These are phyloP conservation scores for Carex parvula DNA, from an alignment of 176 grass and related monocot species.

Conservation along the genomic window DNA sequence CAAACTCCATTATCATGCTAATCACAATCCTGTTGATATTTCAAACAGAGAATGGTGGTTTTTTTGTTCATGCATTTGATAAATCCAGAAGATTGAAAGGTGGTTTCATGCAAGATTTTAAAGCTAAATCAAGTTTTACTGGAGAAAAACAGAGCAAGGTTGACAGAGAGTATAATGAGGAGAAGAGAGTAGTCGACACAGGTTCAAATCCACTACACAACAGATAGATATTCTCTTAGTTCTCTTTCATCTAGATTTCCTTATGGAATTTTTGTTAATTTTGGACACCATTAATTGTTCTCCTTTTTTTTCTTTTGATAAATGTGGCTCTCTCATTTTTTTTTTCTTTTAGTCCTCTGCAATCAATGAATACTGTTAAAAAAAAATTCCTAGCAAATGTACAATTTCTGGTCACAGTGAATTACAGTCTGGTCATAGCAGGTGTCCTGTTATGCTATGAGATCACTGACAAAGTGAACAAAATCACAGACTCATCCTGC, in stretches of 20 bases:
- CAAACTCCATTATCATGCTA: constrained; percentile 16
- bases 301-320: not conserved
- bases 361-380: not conserved
- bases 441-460: not conserved
- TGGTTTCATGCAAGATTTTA: not conserved
- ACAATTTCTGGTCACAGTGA: not conserved
- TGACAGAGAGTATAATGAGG: not conserved
- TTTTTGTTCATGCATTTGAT: constrained; percentile 4
- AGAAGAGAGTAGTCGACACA: not conserved
- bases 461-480: not conserved
- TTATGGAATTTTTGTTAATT: not conserved
- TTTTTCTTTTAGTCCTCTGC: too few relatives aligned
- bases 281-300: too few relatives aligned
- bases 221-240: constrained; percentile 1
- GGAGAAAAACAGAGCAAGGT: not conserved
- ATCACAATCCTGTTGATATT: constrained; percentile 14
- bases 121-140: not conserved
- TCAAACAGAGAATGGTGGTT: not conserved
- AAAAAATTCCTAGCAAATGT: not conserved
- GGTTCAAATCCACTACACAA: constrained; percentile 19
- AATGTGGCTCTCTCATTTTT: too few relatives aligned
- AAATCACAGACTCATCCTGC: not conserved
- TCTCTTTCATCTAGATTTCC: not conserved
- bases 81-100: constrained; percentile 3
- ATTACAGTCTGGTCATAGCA: not conserved